Percentiles rank a stretch among this genome's conserved stretches.
phyloP scores from a whole-genome alignment of 495 filamentous ascomycete genomes.

The Friedmanniomyces endolithicus region DNA sequence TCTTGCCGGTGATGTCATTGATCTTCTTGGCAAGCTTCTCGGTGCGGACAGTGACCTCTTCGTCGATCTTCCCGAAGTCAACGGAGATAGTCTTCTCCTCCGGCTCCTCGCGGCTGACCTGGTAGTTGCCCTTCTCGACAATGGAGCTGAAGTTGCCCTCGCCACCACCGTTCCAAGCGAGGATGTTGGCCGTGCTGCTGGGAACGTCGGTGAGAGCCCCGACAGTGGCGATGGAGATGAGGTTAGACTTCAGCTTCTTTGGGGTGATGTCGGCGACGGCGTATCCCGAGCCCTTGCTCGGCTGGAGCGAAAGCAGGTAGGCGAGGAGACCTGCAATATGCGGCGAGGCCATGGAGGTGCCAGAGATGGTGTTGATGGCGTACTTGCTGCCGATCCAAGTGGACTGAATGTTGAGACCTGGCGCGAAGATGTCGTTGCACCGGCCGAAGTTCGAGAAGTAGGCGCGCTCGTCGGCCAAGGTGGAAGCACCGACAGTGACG shows the following conservation, averaged over 20 bases:
- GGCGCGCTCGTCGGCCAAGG: constrained; percentile 84
- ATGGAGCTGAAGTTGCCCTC: constrained; percentile 81
- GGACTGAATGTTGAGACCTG: constrained; percentile 89
- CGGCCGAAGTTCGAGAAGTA: constrained; percentile 99
- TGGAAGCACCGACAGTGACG: constrained; percentile 92
- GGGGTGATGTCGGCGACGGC: constrained; percentile 82
- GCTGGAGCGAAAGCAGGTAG: constrained; percentile 95
- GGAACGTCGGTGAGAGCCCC: constrained; percentile 77
- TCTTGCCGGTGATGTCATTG: constrained; percentile 14
- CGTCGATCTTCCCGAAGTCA: constrained; percentile 22
- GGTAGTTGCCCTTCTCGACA: constrained; percentile 54
- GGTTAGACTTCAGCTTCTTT: constrained; percentile 79
- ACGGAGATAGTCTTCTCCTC: constrained; percentile 20
- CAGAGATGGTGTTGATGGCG: constrained; percentile 95
- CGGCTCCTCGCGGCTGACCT: constrained; percentile 2
- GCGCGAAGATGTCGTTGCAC: constrained; percentile 99
- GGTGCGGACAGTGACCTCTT: constrained; percentile 18
- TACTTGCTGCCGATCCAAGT: constrained; percentile 96
- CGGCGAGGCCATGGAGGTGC: constrained; percentile 98
- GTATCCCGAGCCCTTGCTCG: constrained; percentile 73
- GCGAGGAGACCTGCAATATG: constrained; percentile 93
- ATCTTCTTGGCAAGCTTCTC: constrained; percentile 15
- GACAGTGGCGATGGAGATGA: constrained; percentile 72
- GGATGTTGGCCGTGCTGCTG: constrained; percentile 68
- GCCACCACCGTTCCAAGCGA: constrained; percentile 98